Percentiles rank a stretch among this genome's conserved stretches.
phyloP scores from a whole-genome alignment of 2,329 filamentous ascomycete species.

The Trichoderma breve region DNA sequence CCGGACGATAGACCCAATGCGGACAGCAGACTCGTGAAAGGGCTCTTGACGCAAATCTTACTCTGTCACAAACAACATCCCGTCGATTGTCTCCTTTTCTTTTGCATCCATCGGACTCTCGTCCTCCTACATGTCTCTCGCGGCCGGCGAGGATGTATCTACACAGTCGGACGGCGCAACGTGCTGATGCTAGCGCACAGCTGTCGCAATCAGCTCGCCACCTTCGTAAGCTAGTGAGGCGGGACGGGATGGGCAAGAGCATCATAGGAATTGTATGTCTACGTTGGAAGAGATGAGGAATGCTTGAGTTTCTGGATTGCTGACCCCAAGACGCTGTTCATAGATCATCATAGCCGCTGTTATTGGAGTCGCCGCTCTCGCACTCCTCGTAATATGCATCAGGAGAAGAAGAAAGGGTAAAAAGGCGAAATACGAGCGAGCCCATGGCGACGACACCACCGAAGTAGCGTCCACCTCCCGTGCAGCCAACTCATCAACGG shows the following conservation, averaged over 20 bases:
- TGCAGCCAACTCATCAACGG: conserved; percentile 27
- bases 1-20: conserved; percentile 11
- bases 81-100: neutral
- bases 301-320: neutral
- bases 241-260: neutral
- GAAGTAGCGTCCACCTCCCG: conserved; percentile 25
- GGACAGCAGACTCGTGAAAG: conserved; percentile 10
- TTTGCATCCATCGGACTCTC: neutral
- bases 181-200: conserved; percentile 5
- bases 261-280: conserved; percentile 22
- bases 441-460: conserved; percentile 31
- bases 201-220: conserved; percentile 18
- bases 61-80: neutral
- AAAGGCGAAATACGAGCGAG: conserved; percentile 32
- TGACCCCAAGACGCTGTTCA: neutral
- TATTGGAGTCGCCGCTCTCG: neutral
- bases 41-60: neutral
- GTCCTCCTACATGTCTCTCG: conserved; percentile 17
- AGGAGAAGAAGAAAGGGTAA: conserved; percentile 23
- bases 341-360: conserved; percentile 11
- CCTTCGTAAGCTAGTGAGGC: conserved; percentile 7
- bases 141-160: conserved; percentile 18
- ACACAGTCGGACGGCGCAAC: conserved; percentile 14
- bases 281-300: neutral
- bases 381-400: neutral